Evolutionary conservation across 2,329 filamentous ascomycete genomes (phyloP), one percentile per base, ranked within the genome.

Genomic region (Penicillium sp.): DNA sequence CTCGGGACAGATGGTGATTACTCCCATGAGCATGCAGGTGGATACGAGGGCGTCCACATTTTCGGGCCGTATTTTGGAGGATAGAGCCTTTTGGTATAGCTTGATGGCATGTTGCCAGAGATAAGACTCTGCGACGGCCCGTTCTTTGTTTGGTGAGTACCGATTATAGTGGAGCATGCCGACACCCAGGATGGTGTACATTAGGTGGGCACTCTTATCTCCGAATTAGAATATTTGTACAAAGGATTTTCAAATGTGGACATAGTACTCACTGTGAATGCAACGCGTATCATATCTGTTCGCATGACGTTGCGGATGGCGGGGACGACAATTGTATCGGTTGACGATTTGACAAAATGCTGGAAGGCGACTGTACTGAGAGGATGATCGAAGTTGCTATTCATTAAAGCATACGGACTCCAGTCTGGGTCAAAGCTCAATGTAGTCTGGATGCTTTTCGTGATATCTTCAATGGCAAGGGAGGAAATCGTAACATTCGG

Each of bases 141-240:
- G 55, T 5, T 57, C 51, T 33, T 60, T 52, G 27, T 54, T 55
- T 2, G 67, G 69, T 9, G 53, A 55, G 6, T 63, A 42, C 4
- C 67, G 64, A 37, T 65, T 66, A 2, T 71, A 57, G 33, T 71
- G 68, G 1, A 69, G 61, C 25, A 61, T 60, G 8, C 66, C 66
- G 5, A 66, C 63, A 11, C 56, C 69, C 8, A 72, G 55, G 22
- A 72, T 58, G 2, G 67, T 67, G 48, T 71, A 69, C 67, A 72
- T 69, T 5, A 72, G 40, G 48, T 71, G 62, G 0, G 65, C 49
- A 40, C 48, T 65, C 69, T 70, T 18, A 18, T 9, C 5, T 37
- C 27, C 7, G 3, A 52, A 11, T 49, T 35, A 27, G 27, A 11
- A 5, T 26, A 18, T 7, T 37, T 11, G 14, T 49, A 15, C 8